Evolutionary conservation across 176 grass and related monocot genomes (phyloP).

Genomic region (Carex scoparia): DNA sequence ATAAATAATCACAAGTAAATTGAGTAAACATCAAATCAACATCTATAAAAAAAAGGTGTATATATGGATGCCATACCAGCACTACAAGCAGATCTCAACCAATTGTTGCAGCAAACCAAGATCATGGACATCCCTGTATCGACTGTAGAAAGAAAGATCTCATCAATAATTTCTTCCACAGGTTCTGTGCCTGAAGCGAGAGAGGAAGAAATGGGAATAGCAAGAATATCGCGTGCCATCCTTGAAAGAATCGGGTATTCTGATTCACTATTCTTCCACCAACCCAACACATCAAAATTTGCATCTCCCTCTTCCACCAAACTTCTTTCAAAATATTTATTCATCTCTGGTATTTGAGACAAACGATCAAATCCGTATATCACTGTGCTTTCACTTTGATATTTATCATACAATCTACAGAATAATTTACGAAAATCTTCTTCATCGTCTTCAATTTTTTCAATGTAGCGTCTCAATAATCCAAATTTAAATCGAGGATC

Average conservation of each 20-base stretch:
- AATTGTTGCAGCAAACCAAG: conserved; percentile 11
- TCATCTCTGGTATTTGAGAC: too few species aligned
- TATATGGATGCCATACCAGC: neutral
- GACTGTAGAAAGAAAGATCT: neutral
- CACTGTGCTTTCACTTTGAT: too few species aligned
- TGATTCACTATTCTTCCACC: neutral
- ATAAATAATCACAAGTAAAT: too few species aligned
- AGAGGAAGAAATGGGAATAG: neutral
- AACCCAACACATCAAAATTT: conserved; percentile 15
- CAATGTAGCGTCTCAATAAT: neutral
- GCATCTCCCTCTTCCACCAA: neutral
- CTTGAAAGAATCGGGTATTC: conserved; percentile 5
- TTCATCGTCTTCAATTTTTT: neutral
- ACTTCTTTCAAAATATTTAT: neutral
- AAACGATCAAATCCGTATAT: too few species aligned
- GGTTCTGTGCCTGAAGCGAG: neutral
- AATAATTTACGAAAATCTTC: neutral
- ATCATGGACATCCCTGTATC: neutral
- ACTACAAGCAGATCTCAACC: neutral
- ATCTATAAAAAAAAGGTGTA: neutral
- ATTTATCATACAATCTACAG: neutral
- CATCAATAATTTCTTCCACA: neutral
- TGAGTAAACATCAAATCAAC: neutral
- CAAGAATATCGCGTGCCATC: conserved; percentile 25
- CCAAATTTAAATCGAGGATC: conserved; percentile 6